Evolutionary conservation across 805 yeast genomes (phyloP).

Genomic region (Starmerella bombicola): DNA sequence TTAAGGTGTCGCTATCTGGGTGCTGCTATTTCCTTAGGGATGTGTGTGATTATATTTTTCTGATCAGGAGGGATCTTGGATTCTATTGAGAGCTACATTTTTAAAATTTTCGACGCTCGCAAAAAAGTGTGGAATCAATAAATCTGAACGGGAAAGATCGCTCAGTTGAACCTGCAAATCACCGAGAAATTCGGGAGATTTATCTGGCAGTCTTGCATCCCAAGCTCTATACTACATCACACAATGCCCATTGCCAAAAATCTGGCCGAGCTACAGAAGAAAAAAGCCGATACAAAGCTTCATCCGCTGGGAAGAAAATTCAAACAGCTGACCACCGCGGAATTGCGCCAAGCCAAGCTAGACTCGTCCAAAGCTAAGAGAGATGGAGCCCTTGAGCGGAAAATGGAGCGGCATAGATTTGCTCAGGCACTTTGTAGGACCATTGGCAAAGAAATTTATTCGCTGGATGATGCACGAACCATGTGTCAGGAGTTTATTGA

Average conservation of each 20-base stretch:
- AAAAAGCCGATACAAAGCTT: constrained; percentile 39
- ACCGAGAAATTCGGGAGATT: too few species aligned
- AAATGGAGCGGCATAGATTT: constrained; percentile 19
- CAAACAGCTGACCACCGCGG: constrained; percentile 73
- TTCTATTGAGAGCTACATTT: too few species aligned
- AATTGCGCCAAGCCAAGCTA: constrained; percentile 66
- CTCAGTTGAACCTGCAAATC: too few species aligned
- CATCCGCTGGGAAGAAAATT: constrained; percentile 88
- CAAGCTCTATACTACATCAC: neutral
- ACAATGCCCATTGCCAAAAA: constrained; percentile 59
- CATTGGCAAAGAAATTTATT: constrained; percentile 31
- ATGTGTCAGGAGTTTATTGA: constrained; percentile 48
- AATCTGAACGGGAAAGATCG: too few species aligned
- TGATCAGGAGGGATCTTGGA: too few species aligned
- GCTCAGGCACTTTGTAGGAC: constrained; percentile 9
- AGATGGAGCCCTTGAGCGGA: constrained; percentile 37
- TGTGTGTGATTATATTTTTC: too few species aligned
- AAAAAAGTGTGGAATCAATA: too few species aligned
- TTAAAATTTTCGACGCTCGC: too few species aligned
- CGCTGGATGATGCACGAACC: constrained; percentile 45
- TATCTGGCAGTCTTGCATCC: too few species aligned
- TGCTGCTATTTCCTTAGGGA: too few species aligned
- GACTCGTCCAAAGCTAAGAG: constrained; percentile 42
- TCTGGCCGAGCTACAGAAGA: constrained; percentile 49
- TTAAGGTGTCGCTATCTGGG: neutral